A percentile compares a stretch with the other conserved stretches of the same genome.
phyloP scores from a whole-genome alignment of 2,329 filamentous ascomycete genomes.

The Harringtonia lauricola region DNA sequence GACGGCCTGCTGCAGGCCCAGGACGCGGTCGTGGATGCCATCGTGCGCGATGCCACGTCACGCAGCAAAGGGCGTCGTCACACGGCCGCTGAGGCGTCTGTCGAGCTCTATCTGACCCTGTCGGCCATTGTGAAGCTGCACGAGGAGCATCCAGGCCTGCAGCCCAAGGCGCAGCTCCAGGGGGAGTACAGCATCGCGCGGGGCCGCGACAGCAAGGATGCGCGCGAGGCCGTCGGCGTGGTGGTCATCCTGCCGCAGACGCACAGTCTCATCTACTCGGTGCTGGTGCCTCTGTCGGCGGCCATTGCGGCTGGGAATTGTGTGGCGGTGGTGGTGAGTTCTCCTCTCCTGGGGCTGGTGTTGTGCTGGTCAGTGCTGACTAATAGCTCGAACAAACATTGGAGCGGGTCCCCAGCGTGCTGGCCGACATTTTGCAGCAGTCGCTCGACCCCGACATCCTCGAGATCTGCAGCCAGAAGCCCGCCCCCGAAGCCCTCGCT shows the following conservation, averaged over 20 bases:
- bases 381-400: slow-evolving; percentile 12
- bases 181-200: slow-evolving; percentile 20
- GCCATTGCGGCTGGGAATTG: slow-evolving; percentile 26
- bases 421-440: slow-evolving; percentile 13
- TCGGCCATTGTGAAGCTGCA: slow-evolving; percentile 15
- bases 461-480: slow-evolving; percentile 9
- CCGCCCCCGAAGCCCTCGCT: slow-evolving; percentile 5
- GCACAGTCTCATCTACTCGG: slow-evolving; percentile 21
- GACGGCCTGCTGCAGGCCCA: slow-evolving; percentile 17
- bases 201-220: slow-evolving; percentile 13
- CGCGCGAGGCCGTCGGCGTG: slow-evolving; percentile 16
- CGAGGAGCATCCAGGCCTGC: slow-evolving; percentile 16
- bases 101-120: slow-evolving; percentile 20
- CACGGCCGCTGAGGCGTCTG: slow-evolving; percentile 20
- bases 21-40: slow-evolving; percentile 18
- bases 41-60: slow-evolving; percentile 15
- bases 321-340: slow-evolving; percentile 20
- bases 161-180: slow-evolving; percentile 16
- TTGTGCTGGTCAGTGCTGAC: background rate
- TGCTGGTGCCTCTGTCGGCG: slow-evolving; percentile 19
- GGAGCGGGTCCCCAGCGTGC: slow-evolving; percentile 2
- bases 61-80: slow-evolving; percentile 9
- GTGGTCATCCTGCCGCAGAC: slow-evolving; percentile 20
- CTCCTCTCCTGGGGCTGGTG: no score
- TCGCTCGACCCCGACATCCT: slow-evolving; percentile 18